Conservation (phyloP, 1,284 basidiomycete species). For the Cutaneotrichosporon sp. region DNA sequence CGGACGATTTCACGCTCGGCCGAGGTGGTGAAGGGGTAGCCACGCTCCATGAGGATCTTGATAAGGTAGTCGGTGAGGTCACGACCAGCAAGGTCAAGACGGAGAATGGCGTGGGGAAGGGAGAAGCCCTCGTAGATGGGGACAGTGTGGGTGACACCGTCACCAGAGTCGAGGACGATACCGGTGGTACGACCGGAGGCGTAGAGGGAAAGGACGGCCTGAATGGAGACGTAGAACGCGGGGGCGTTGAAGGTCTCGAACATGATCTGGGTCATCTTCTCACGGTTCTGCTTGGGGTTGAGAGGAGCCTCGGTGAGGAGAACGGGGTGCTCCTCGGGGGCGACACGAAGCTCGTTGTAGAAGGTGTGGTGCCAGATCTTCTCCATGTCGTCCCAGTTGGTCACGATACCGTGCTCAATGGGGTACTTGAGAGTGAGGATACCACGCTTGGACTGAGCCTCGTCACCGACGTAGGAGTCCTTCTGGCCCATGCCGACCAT, state of each 20-base stretch:
- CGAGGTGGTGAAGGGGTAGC: constrained; percentile 89
- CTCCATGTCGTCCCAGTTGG: constrained; percentile 97
- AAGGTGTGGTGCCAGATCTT: constrained; percentile 92
- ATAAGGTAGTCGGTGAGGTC: constrained; percentile 89
- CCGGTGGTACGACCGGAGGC: constrained; percentile 87
- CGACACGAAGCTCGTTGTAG: constrained; percentile 77
- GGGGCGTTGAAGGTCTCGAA: constrained; percentile 95
- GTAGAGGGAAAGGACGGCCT: constrained; percentile 87
- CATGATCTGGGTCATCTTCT: constrained; percentile 98
- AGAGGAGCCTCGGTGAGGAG: constrained; percentile 91
- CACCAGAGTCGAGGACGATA: constrained; percentile 90
- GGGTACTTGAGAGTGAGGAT: constrained; percentile 87
- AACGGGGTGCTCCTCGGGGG: constrained; percentile 82
- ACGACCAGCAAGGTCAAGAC: constrained; percentile 91
- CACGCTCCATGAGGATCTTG: constrained; percentile 90
- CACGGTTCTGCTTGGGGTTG: constrained; percentile 90
- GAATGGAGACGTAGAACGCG: constrained; percentile 89
- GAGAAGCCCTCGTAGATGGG: constrained; percentile 96
- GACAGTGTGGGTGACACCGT: constrained; percentile 89
- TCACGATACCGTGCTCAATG: constrained; percentile 70
- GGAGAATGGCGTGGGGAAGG: constrained; percentile 87
- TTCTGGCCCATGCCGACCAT: constrained; percentile 87
- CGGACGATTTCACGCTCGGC: constrained; percentile 94
- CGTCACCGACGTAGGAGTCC: constrained; percentile 84
- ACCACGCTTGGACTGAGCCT: constrained; percentile 93